Percentiles rank a stretch among this genome's conserved stretches.
Conservation (phyloP, 2,329 filamentous ascomycete genomes). For the Fusarium siculi region DNA sequence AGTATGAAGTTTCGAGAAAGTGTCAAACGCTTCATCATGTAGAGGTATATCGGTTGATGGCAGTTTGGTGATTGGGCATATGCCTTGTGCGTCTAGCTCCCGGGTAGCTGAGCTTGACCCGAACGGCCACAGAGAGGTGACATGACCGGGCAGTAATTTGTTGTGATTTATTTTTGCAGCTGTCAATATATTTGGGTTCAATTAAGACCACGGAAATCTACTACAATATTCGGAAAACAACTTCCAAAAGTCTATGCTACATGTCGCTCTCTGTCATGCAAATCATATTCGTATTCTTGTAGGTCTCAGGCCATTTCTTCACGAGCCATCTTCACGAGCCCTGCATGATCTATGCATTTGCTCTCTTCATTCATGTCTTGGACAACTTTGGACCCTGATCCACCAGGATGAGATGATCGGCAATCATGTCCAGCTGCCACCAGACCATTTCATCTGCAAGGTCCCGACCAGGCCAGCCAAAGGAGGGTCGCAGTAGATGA, state of each 20-base stretch:
- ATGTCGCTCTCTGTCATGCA: not conserved
- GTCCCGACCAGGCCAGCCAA: conserved; percentile 35
- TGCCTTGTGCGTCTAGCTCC: not conserved
- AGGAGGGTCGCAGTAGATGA: conserved; percentile 34
- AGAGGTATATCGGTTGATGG: not conserved
- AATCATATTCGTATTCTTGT: conserved; percentile 9
- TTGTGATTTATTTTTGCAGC: not conserved
- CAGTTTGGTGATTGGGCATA: not conserved
- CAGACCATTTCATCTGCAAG: conserved; percentile 39
- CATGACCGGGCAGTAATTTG: not conserved
- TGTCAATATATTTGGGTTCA: conserved; percentile 15
- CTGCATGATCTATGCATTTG: conserved; percentile 29
- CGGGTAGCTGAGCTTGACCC: not conserved
- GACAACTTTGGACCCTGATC: conserved; percentile 28
- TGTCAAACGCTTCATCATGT: not conserved
- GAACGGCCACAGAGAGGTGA: not conserved
- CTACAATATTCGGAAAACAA: not conserved
- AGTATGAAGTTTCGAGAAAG: not conserved
- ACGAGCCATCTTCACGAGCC: not conserved
- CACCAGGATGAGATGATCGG: conserved; percentile 32
- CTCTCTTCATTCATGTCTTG: not conserved
- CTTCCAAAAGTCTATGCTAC: not conserved
- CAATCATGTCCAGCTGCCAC: conserved; percentile 17
- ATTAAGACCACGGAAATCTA: not conserved
- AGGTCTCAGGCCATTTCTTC: conserved; percentile 1